phyloP scores from a whole-genome alignment of 352 stramenopile species.

The Pelagophyceae sp. region DNA sequence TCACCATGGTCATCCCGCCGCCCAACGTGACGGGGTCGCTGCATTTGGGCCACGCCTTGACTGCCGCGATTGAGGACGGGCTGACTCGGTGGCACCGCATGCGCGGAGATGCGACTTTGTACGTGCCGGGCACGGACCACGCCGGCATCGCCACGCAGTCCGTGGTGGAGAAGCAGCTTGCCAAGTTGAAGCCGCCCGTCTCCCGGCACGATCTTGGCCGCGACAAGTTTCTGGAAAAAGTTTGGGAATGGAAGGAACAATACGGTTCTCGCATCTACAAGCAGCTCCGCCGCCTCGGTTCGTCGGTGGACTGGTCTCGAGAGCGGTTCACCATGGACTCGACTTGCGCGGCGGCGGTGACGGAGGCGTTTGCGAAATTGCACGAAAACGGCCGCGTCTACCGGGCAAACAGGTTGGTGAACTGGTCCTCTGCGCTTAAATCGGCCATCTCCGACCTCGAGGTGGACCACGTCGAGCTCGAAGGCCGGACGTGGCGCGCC shows the following conservation, averaged over 20 bases:
- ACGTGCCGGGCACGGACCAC: constrained; percentile 92
- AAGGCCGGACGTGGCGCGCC: constrained; percentile 81
- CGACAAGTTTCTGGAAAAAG: constrained; percentile 86
- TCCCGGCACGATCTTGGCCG: constrained; percentile 87
- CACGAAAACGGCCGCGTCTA: constrained; percentile 95
- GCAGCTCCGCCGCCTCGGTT: constrained; percentile 81
- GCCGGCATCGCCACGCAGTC: constrained; percentile 98
- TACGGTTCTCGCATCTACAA: constrained; percentile 90
- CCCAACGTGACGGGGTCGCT: constrained; percentile 94
- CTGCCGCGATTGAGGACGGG: constrained; percentile 90
- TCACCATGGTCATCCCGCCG: constrained; percentile 97
- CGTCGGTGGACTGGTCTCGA: constrained; percentile 87
- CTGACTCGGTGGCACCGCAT: constrained; percentile 94
- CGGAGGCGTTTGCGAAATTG: constrained; percentile 91
- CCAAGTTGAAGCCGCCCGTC: constrained; percentile 74
- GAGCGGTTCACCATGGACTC: constrained; percentile 97
- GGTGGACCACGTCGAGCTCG: constrained; percentile 94
- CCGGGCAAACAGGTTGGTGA: constrained; percentile 87
- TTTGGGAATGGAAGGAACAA: constrained; percentile 96
- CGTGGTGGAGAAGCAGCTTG: constrained; percentile 96
- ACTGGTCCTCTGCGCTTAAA: constrained; percentile 97
- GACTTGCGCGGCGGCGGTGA: constrained; percentile 83
- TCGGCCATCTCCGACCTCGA: constrained; percentile 79
- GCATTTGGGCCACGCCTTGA: constrained; percentile 94
- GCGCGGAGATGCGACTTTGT: constrained; percentile 89